Evolutionary conservation across 2,329 filamentous ascomycete species (phyloP).

Genomic region (Elsinoe australis): DNA sequence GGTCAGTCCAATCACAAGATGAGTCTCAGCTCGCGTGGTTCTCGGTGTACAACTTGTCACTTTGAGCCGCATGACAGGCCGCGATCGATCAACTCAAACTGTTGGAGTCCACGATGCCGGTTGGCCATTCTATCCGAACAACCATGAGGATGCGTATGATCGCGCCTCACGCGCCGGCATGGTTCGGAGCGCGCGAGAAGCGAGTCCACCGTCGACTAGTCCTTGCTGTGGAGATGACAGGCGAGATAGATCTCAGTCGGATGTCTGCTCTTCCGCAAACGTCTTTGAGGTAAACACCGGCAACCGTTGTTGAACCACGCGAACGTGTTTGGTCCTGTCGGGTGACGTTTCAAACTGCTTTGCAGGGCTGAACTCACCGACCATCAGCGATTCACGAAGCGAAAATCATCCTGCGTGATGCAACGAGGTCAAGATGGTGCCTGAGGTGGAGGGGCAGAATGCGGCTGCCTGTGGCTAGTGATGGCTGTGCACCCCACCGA

Average conservation of each 20-base stretch:
- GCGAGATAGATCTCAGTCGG: slow-evolving; percentile 1
- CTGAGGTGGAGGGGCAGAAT: neutral
- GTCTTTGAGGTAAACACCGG: neutral
- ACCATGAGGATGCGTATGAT: no score
- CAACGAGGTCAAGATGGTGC: neutral
- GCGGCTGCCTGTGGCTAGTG: slow-evolving; percentile 11
- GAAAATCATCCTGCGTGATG: neutral
- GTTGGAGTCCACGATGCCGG: no score
- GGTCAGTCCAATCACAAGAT: neutral
- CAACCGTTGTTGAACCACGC: neutral
- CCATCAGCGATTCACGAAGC: neutral
- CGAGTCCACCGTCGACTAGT: no score
- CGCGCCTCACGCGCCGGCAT: no score
- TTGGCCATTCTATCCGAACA: no score
- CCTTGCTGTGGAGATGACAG: neutral
- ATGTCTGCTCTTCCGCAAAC: slow-evolving; percentile 4
- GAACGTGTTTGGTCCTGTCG: slow-evolving; percentile 2
- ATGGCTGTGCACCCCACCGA: slow-evolving; percentile 6
- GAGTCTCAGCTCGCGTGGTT: neutral
- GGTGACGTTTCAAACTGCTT: neutral
- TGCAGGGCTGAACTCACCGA: neutral
- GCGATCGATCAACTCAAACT: no score
- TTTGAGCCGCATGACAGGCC: no score
- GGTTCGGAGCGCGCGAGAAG: no score
- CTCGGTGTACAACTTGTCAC: no score